These are phyloP conservation scores for Lathyrus tuberosus DNA, from an alignment of 306 rosid genomes.

Conservation along the genomic window DNA sequence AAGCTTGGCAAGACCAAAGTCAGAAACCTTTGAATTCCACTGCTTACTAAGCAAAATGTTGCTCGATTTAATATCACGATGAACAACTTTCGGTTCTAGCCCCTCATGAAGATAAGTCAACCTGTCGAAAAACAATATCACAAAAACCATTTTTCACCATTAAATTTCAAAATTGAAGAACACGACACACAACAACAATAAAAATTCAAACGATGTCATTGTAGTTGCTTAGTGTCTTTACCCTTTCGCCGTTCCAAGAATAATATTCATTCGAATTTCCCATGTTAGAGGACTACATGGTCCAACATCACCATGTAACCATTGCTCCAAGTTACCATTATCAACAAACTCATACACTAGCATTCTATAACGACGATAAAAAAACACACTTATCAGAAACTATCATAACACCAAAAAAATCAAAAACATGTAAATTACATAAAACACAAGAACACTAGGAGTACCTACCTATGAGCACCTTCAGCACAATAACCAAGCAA, in stretches of 20 bases:
- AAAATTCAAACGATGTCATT: neutral
- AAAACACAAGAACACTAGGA: neutral
- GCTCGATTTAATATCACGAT: constrained; percentile 89
- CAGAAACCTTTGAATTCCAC: constrained; percentile 92
- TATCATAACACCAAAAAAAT: neutral
- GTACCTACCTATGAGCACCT: constrained; percentile 83
- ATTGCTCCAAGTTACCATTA: constrained; percentile 89
- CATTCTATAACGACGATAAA: constrained; percentile 54
- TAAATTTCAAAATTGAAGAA: neutral
- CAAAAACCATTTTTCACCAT: neutral
- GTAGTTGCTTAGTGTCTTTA: constrained; percentile 33
- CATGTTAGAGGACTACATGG: constrained; percentile 81
- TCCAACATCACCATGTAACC: constrained; percentile 92
- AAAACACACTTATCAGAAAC: neutral
- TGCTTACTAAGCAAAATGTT: constrained; percentile 84
- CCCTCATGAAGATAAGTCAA: constrained; percentile 88
- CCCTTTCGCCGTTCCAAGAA: constrained; percentile 88
- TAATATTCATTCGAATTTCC: constrained; percentile 82
- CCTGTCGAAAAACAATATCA: constrained; percentile 46
- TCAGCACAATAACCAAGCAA: constrained; percentile 92
- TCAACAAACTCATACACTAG: constrained; percentile 85
- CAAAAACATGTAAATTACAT: neutral
- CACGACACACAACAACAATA: neutral
- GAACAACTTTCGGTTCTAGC: constrained; percentile 92
- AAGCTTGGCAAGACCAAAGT: constrained; percentile 93